Percentiles rank a stretch among this genome's conserved stretches.
phyloP scores from a whole-genome alignment of 306 rosid genomes.

The Luffa aegyptiaca region DNA sequence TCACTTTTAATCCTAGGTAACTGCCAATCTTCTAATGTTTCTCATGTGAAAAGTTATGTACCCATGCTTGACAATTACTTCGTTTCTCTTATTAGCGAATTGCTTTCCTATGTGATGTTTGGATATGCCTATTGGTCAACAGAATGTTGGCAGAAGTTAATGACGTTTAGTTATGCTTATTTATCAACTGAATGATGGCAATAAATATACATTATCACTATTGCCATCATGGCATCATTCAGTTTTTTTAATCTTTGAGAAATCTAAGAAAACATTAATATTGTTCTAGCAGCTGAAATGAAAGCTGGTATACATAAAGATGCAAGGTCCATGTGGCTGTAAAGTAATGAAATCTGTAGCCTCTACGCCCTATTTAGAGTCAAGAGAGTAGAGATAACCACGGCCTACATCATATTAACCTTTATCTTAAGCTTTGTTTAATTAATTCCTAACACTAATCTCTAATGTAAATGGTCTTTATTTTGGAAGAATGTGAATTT shows the following conservation, averaged over 20 bases:
- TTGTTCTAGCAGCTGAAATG: neutral
- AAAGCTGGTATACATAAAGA: neutral
- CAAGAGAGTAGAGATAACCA: neutral
- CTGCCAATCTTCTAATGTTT: slow-evolving; percentile 18
- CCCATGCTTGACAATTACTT: neutral
- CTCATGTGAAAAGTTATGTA: neutral
- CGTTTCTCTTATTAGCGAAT: neutral
- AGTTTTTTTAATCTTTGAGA: neutral
- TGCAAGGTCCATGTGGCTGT: neutral
- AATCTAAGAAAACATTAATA: neutral
- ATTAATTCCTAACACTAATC: neutral
- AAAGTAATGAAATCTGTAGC: neutral
- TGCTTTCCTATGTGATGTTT: neutral
- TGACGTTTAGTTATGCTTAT: neutral
- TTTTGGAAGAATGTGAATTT: neutral
- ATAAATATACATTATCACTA: no score
- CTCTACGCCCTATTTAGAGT: neutral
- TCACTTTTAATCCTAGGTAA: slow-evolving; percentile 95
- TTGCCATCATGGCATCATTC: no score
- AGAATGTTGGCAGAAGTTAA: neutral
- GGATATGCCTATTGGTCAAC: neutral
- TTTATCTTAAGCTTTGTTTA: neutral
- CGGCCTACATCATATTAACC: neutral
- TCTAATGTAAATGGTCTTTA: neutral
- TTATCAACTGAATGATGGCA: neutral